Percentiles rank a stretch among this genome's conserved stretches.
Conservation (phyloP, 2,329 filamentous ascomycete genomes). For the Ceratocystiopsis sp. region DNA sequence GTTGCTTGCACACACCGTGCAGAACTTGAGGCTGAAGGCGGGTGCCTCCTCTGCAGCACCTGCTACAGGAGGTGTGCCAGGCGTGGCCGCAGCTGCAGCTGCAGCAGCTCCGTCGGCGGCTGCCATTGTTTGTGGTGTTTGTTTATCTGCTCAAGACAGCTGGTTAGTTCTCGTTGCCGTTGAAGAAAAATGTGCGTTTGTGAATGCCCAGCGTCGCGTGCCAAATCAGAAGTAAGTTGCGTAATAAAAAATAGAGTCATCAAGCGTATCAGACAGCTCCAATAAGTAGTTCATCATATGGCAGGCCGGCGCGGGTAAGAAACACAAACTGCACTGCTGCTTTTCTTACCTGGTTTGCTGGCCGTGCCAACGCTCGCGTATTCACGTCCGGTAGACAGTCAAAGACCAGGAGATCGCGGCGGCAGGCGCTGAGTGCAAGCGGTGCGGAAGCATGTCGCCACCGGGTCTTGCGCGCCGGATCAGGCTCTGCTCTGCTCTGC, state of each 20-base stretch:
- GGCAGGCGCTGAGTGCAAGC: too few relatives aligned
- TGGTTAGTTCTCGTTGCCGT: not conserved
- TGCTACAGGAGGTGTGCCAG: conserved; percentile 13
- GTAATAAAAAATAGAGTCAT: conserved; percentile 31
- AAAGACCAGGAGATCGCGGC: not conserved
- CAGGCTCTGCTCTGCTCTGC: not conserved
- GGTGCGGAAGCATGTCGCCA: conserved; percentile 4
- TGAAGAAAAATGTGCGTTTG: too few relatives aligned
- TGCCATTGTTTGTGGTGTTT: conserved; percentile 1
- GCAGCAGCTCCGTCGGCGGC: not conserved
- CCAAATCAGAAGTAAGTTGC: conserved; percentile 14
- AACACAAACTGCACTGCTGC: too few relatives aligned
- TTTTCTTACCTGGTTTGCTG: too few relatives aligned
- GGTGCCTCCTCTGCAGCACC: conserved; percentile 31
- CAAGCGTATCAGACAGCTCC: conserved; percentile 55
- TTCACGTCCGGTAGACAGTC: not conserved
- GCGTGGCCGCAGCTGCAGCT: not conserved
- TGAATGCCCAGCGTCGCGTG: too few relatives aligned
- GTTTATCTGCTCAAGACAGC: too few relatives aligned
- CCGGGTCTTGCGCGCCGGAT: not conserved
- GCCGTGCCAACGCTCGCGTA: too few relatives aligned
- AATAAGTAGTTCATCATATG: conserved; percentile 42
- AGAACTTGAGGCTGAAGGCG: conserved; percentile 86
- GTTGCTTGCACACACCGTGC: conserved; percentile 97
- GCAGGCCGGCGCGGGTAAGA: too few relatives aligned